Base-by-base conservation (phyloP, 2,329 filamentous ascomycete species). In the Fusarium heterosporum region DNA sequence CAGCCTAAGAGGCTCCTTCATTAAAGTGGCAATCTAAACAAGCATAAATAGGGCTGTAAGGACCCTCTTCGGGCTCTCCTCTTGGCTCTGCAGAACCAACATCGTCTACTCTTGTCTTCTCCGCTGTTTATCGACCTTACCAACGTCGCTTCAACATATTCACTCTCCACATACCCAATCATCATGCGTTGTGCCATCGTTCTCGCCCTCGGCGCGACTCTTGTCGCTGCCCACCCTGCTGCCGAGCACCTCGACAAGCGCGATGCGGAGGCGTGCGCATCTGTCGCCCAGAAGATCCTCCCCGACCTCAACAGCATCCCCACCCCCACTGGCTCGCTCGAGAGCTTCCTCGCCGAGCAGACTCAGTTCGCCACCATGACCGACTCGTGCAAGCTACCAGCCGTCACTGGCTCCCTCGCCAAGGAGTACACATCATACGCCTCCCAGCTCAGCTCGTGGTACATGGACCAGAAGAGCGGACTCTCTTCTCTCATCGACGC, bases 401-500 rank as follows among this genome's bases (percentile, higher is more conserved):
- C 43, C 3, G 57, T 76, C 34, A 76, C 74, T 9, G 74, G 74
- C 8, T 64, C 70, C 17, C 36, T 74, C 47, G 71, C 71, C 17
- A 59, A 63, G 1, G 74, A 73, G 17, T 76, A 72, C 63, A 66
- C 71, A 3, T 72, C 68, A 6, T 76, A 68, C 30, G 64, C 59
- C 16, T 57, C 57, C 8, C 47, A 58, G 11, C 53, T 73, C 10
- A 59, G 67, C 13, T 71, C 66, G 46, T 76, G 73, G 72, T 68
- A 71, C 32, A 39, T 45, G 0, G 64, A 61, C 10, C 59, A 73
- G 25, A 56, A 43, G 28, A 58, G 51, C 4, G 69, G 61, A 1
- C 32, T 74, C 17, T 61, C 60, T 6, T 63, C 63, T 36, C 43
- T 76, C 7, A 26, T 71, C 30, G 54, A 68, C 1, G 74, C 73